Evolutionary conservation across 106 monocot genomes (phyloP).

Genomic region (Amphibolis antarctica): DNA sequence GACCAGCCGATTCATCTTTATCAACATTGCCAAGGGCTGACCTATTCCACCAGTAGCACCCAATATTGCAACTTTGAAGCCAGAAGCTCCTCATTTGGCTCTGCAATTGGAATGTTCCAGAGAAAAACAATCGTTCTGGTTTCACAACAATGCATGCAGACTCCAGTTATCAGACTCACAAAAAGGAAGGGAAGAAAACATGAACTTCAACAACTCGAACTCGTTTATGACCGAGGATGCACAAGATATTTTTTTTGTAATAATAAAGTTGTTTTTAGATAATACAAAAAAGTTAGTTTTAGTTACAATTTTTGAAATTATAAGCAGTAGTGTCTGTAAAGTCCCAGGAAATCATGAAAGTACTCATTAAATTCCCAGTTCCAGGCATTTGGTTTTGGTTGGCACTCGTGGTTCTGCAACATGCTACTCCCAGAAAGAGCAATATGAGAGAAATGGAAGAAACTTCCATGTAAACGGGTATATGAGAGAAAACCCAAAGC

Average conservation of each 20-base stretch:
- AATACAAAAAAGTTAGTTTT: too few relatives aligned
- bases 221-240: too few relatives aligned
- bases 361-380: too few relatives aligned
- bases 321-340: too few relatives aligned
- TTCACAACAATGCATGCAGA: background rate
- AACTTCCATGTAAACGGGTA: background rate
- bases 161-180: conserved; percentile 1
- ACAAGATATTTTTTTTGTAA: too few relatives aligned
- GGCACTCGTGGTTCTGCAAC: background rate
- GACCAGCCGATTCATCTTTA: conserved; percentile 43
- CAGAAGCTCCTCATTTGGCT: conserved; percentile 34
- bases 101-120: conserved; percentile 18
- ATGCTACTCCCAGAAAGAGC: background rate
- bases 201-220: background rate
- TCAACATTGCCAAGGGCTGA: conserved; percentile 30
- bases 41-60: conserved; percentile 45
- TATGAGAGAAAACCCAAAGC: too few relatives aligned
- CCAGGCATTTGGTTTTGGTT: too few relatives aligned
- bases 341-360: too few relatives aligned
- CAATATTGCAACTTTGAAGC: conserved; percentile 40
- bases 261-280: too few relatives aligned
- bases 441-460: background rate
- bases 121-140: conserved; percentile 6
- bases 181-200: background rate
- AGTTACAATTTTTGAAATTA: too few relatives aligned